Evolutionary conservation across 1,284 basidiomycete species (phyloP), one percentile per base, ranked within the genome.

Genomic region (Melampsora larici-populina): DNA sequence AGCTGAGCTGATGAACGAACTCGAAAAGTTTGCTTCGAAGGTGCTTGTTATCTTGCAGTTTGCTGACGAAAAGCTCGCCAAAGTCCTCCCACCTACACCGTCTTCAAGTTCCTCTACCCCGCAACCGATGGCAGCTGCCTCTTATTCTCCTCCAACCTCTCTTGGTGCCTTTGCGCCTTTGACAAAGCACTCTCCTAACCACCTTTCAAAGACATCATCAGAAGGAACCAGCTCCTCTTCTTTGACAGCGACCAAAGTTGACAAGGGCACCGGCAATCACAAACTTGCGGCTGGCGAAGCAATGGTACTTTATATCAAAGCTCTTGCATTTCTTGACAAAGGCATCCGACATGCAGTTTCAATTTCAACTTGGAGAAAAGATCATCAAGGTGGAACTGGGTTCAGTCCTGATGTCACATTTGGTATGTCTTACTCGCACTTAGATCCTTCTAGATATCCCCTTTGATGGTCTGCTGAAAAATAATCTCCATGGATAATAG

Each of bases 301-400:
- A 73, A 89, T 97, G 51, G 90, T 94, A 58, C 87, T 99, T 72
- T 98, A 97, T 85, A 90, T 97, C 86, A 91, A 94, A 80, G 88
- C 96, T 60, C 91, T 98, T 87, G 89, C 90, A 0, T 97, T 98
- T 84, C 89, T 94, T 78, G 92, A 95, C 84, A 91, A 91, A 83
- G 96, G 94, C 13, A 93, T 96, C 78, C 89, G 93, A 74, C 82
- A 83, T 62, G 85, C 85, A 55, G 82, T 85, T 80, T 33, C 78
- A 78, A 11, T 80, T 80, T 79, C 80, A 81, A 68, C 86, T 84
- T 79, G 87, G 86, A 85, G 82, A 85, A 40, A 81, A 81, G 11
- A 81, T 75, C 80, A 36, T 79, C 79, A 78, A 26, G 80, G 79
- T 31, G 80, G 79, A 33, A 81, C 80, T 48, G 80, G 82, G 66